Evolutionary conservation across 2,329 filamentous ascomycete genomes (phyloP).

Genomic region (Colletotrichum somersetense): DNA sequence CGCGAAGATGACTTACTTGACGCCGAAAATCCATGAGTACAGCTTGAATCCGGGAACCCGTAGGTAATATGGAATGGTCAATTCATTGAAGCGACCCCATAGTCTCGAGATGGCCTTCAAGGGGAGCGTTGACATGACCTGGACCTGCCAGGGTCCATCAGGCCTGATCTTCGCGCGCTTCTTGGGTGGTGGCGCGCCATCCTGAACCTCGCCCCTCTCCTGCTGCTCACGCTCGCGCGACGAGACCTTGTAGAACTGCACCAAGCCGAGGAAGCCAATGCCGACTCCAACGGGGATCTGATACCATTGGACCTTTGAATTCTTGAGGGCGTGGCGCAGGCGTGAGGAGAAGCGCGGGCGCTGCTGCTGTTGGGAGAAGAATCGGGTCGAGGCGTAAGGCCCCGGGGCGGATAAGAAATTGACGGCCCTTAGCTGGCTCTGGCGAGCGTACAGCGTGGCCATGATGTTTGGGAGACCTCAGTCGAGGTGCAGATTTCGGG

Average conservation of each 20-base stretch:
- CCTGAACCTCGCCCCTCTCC: constrained; percentile 58
- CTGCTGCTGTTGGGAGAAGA: constrained; percentile 58
- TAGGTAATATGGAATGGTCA: constrained; percentile 88
- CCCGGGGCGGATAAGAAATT: constrained; percentile 48
- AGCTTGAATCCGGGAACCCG: constrained; percentile 92
- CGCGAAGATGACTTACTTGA: constrained; percentile 65
- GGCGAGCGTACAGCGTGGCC: constrained; percentile 52
- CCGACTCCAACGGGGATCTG: constrained; percentile 90
- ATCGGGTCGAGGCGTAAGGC: constrained; percentile 48
- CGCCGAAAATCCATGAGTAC: constrained; percentile 92
- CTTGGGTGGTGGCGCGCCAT: constrained; percentile 61
- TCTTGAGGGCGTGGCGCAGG: constrained; percentile 62
- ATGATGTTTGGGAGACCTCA: constrained; percentile 45
- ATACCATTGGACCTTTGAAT: constrained; percentile 82
- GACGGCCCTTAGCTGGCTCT: constrained; percentile 51
- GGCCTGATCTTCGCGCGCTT: constrained; percentile 76
- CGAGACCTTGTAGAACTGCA: constrained; percentile 85
- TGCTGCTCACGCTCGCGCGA: constrained; percentile 66
- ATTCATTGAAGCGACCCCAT: constrained; percentile 93
- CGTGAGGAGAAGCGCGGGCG: constrained; percentile 65
- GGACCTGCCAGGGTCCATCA: constrained; percentile 92
- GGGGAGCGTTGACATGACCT: constrained; percentile 92
- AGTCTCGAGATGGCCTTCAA: constrained; percentile 90
- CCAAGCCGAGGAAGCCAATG: constrained; percentile 83
- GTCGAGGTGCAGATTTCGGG: constrained; percentile 9